Evolutionary conservation across 2,329 filamentous ascomycete genomes (phyloP), one percentile per base, ranked within the genome.

Genomic region (Nemania serpens): DNA sequence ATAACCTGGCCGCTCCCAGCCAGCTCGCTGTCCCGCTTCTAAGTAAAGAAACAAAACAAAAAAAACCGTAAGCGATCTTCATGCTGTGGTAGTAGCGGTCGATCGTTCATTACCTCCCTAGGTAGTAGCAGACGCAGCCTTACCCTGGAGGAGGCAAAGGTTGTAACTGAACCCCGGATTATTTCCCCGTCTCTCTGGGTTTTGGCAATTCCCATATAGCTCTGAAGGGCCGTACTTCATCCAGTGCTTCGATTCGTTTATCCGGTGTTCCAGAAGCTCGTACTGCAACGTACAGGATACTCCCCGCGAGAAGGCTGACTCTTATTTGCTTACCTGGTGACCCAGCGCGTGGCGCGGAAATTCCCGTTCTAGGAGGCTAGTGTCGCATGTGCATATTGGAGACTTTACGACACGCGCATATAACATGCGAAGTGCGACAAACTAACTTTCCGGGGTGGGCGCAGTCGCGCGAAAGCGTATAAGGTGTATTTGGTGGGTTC

Each of bases 201-300:
- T 29, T 3, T 7, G 7, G 25, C n/a, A n/a, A n/a, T n/a, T n/a
- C n/a, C n/a, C n/a, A n/a, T n/a, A n/a, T n/a, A n/a, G n/a, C n/a
- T n/a, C n/a, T n/a, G n/a, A 7, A 29, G 25, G 25, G 4, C 25
- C 25, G 25, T 29, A 29, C 63, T 60, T 65, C 63, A 63, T 56
- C 58, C 55, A 55, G 50, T 46, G 56, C 55, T 65, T 67, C 63
- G 58, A 63, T 65, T 59, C 62, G 53, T 66, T 66, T 64, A 66
- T 56, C 60, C 60, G 58, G 55, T 41, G 56, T 65, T 65, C 61
- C 61, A 66, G 64, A 66, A 66, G 58, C 64, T 61, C 55, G 62
- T 58, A 58, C 55, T 61, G 54, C 37, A 61, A 59, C 57, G 48
- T 49, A 60, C 36, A 13, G 11, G 11, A 13, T 10, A 17, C 46